These are phyloP conservation scores for Wakefieldia striispora DNA, from an alignment of 768 basidiomycete species.

Conservation along the genomic window DNA sequence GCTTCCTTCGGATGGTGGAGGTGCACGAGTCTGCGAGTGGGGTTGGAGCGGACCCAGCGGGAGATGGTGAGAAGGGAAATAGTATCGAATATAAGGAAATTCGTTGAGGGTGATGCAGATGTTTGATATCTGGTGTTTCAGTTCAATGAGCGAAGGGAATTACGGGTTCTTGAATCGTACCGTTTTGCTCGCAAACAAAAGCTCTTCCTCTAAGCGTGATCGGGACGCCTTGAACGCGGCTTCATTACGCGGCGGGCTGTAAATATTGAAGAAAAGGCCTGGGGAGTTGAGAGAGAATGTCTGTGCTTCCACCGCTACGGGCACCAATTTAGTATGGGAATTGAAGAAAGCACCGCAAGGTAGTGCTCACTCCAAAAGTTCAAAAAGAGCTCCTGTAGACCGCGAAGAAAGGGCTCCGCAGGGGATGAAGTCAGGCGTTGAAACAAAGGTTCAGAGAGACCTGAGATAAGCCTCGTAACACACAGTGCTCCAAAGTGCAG, in stretches of 20 bases:
- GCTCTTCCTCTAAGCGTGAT: constrained; percentile 82
- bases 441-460: constrained; percentile 74
- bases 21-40: constrained; percentile 58
- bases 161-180: constrained; percentile 34
- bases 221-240: constrained; percentile 64
- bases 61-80: constrained; percentile 75
- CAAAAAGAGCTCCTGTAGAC: constrained; percentile 82
- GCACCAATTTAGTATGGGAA: constrained; percentile 8
- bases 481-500: neutral
- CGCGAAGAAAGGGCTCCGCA: constrained; percentile 74
- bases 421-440: constrained; percentile 70
- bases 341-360: neutral
- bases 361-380: constrained; percentile 83
- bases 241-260: constrained; percentile 77
- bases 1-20: constrained; percentile 61
- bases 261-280: constrained; percentile 82
- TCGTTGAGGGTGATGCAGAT: constrained; percentile 89
- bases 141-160: neutral
- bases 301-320: constrained; percentile 79
- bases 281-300: constrained; percentile 80
- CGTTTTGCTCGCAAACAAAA: constrained; percentile 70
- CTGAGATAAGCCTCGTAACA: constrained; percentile 38
- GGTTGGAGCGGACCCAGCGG: constrained; percentile 85
- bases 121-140: constrained; percentile 68
- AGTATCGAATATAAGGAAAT: constrained; percentile 91